These are phyloP conservation scores for Colletotrichum trifolii DNA, from an alignment of 2,329 filamentous ascomycete genomes.

Conservation along the genomic window DNA sequence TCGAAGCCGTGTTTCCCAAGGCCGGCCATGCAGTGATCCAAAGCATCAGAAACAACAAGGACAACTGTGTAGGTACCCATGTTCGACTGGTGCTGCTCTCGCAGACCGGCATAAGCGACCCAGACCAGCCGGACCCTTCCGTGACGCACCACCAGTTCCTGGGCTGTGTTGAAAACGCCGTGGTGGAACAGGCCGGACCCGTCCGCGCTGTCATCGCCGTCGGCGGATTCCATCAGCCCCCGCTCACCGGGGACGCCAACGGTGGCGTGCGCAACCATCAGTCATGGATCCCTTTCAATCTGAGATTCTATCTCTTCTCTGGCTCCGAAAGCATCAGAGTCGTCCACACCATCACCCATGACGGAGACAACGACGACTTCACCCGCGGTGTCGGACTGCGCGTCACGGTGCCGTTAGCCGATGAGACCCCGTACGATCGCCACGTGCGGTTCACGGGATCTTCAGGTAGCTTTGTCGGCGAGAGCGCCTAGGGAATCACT, in stretches of 20 bases:
- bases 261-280: no score
- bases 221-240: no score
- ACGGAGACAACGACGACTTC: constrained; percentile 62
- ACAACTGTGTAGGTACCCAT: background rate
- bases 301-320: constrained; percentile 69
- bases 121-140: background rate
- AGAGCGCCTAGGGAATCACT: constrained; percentile 70
- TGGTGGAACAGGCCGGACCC: no score
- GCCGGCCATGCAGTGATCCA: background rate
- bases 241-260: no score
- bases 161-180: no score
- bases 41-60: background rate
- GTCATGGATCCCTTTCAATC: constrained; percentile 62
- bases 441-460: constrained; percentile 68
- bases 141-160: no score
- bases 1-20: background rate
- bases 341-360: constrained; percentile 66
- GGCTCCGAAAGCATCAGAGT: constrained; percentile 65
- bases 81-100: background rate
- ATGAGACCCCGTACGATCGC: constrained; percentile 65
- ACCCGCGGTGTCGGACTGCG: constrained; percentile 64
- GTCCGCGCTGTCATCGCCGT: no score
- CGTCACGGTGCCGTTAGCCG: constrained; percentile 64
- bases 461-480: constrained; percentile 65
- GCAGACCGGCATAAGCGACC: background rate